Conservation (phyloP, 176 grass and related monocot species). For the Oropetium thomaeum region DNA sequence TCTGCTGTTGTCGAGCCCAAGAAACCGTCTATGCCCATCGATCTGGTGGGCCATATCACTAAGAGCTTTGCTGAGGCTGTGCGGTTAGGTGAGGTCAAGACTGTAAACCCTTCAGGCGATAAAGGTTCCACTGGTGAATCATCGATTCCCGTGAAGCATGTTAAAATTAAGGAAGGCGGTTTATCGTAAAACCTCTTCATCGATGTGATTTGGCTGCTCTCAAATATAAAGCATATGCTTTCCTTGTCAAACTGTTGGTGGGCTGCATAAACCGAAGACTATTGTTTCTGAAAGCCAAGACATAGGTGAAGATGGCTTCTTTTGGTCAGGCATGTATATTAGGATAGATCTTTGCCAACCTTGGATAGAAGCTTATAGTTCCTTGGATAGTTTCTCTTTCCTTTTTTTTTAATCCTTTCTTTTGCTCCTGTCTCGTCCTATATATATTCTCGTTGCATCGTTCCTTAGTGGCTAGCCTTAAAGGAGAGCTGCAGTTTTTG, state of each 20-base stretch:
- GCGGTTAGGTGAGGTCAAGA: slow-evolving; percentile 46
- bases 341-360: slow-evolving; percentile 35
- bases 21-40: slow-evolving; percentile 38
- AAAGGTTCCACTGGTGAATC: slow-evolving; percentile 24
- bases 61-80: slow-evolving; percentile 62
- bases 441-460: slow-evolving; percentile 6
- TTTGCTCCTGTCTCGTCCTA: background rate
- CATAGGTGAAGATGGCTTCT: background rate
- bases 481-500: slow-evolving; percentile 62
- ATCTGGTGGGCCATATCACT: slow-evolving; percentile 45
- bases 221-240: slow-evolving; percentile 11
- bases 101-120: slow-evolving; percentile 15
- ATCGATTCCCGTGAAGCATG: slow-evolving; percentile 24
- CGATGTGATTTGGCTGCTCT: slow-evolving; percentile 1
- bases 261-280: slow-evolving; percentile 4
- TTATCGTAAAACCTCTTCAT: slow-evolving; percentile 16
- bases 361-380: slow-evolving; percentile 36
- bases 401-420: background rate
- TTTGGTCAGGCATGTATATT: slow-evolving; percentile 35
- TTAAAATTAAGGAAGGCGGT: slow-evolving; percentile 20
- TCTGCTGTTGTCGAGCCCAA: slow-evolving; percentile 40
- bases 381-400: slow-evolving; percentile 21
- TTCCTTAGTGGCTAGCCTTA: slow-evolving; percentile 48
- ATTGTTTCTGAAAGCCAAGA: slow-evolving; percentile 13
- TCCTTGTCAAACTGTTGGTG: slow-evolving; percentile 24